Conservation (phyloP, 768 basidiomycete genomes). For the Tulasnella sp. region DNA sequence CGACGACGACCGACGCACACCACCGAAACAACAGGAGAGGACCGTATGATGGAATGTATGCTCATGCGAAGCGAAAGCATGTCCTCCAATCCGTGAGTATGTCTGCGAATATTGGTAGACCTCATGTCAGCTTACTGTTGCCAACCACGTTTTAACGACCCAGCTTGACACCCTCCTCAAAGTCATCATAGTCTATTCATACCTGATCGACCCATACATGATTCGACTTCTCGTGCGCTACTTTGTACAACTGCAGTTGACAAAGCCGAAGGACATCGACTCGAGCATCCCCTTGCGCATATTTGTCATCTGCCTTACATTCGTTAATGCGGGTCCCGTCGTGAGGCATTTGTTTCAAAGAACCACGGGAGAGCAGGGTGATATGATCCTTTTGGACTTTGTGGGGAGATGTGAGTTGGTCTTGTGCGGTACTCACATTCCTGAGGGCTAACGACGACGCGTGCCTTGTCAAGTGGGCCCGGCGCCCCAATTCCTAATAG, state of each 20-base stretch:
- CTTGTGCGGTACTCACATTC: not conserved
- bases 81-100: constrained; percentile 12
- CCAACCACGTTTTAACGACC: too few species aligned
- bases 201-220: constrained; percentile 16
- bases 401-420: constrained; percentile 14
- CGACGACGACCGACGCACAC: too few species aligned
- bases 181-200: constrained; percentile 17
- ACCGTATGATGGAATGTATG: constrained; percentile 11
- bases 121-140: not conserved
- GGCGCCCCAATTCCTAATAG: not conserved
- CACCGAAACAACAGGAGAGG: too few species aligned
- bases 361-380: not conserved
- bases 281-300: constrained; percentile 9
- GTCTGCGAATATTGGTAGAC: not conserved
- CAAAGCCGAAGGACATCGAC: constrained; percentile 14
- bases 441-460: not conserved
- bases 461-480: not conserved
- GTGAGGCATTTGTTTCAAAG: constrained; percentile 3
- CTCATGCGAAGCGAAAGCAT: constrained; percentile 18
- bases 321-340: constrained; percentile 7
- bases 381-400: constrained; percentile 16
- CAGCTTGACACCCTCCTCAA: constrained; percentile 17
- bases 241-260: constrained; percentile 14
- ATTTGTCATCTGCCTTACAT: not conserved
- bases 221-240: constrained; percentile 16